Evolutionary conservation across 208 protist genomes (phyloP), one percentile per base, ranked within the genome.

Genomic region (Sergeia podlipaevii): DNA sequence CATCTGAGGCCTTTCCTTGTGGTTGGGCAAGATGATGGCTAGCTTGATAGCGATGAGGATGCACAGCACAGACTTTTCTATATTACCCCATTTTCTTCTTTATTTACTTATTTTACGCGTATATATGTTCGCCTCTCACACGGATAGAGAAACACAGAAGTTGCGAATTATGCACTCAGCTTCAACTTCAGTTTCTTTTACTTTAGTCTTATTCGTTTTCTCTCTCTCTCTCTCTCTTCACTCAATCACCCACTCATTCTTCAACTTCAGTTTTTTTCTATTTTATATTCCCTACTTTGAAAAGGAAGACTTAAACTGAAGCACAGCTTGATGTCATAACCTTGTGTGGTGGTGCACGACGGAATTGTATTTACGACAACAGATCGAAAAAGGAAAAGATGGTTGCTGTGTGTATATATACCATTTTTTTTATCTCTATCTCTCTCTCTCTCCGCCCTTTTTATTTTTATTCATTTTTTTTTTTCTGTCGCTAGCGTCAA

Each of bases 1-100:
- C 65, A 79, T 33, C 43, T 91, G 21, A 45, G 65, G 8, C 84
- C 84, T n/a, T 91, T 91, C 53, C 72, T 86, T 20, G 84, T 86
- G 27, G 80, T 91, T 29, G 36, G 30, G 5, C 4, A 18, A 3
- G 15, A 18, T 1, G 57, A 67, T 51, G 56, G 45, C 8, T 63
- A 39, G 26, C 3, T 39, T 13, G 13, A 15, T 8, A 11, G 30
- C 20, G 6, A 39, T 10, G 54, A 70, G 38, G 46, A 60, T 50
- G 52, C 52, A 7, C 28, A 13, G 28, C 23, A 46, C 28, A 6
- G 5, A 24, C n/a, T n/a, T 46, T 27, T 52, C 32, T 7, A 32
- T 5, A n/a, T 20, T 33, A 20, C 46, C 5, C 30, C 57, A 57
- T 29, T n/a, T 38, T 30, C 39, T 5, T 30, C 33, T 39, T 53